These are phyloP conservation scores for Eruca vesicaria DNA, from an alignment of 441 rosid genomes.

Conservation along the genomic window DNA sequence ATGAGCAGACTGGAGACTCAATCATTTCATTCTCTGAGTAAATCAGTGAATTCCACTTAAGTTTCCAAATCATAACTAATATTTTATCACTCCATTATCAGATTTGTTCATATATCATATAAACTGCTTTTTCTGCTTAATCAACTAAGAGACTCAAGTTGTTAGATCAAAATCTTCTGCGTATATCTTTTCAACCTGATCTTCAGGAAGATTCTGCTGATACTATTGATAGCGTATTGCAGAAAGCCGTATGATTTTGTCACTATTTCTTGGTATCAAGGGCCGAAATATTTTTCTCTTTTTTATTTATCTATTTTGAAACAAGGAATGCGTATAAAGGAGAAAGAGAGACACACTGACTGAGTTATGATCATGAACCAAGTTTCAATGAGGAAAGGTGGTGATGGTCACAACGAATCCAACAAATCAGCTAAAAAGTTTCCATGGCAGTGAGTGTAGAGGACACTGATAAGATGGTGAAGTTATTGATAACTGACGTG, in stretches of 20 bases:
- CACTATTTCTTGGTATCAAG: not conserved
- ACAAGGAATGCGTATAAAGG: conserved; percentile 28
- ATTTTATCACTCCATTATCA: too few species aligned
- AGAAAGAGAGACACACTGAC: conserved; percentile 45
- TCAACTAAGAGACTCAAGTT: too few species aligned
- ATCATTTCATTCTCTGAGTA: too few species aligned
- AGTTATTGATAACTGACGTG: conserved; percentile 80
- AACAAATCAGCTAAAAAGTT: conserved; percentile 59
- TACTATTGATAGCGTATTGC: too few species aligned
- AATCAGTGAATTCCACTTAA: too few species aligned
- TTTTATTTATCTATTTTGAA: not conserved
- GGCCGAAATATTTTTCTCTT: not conserved
- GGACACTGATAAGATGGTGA: conserved; percentile 95
- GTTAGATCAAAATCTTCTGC: too few species aligned
- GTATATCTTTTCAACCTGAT: too few species aligned
- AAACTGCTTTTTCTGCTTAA: too few species aligned
- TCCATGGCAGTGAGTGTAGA: conserved; percentile 90
- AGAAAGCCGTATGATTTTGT: not conserved
- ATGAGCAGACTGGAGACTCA: not conserved
- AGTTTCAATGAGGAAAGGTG: conserved; percentile 68
- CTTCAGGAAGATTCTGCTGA: too few species aligned
- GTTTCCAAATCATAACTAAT: too few species aligned
- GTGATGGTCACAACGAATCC: conserved; percentile 35
- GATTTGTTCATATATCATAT: too few species aligned
- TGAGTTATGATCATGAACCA: conserved; percentile 78